These are phyloP conservation scores for Rhodotorula diobovata DNA, from an alignment of 768 basidiomycete genomes.

Conservation along the genomic window DNA sequence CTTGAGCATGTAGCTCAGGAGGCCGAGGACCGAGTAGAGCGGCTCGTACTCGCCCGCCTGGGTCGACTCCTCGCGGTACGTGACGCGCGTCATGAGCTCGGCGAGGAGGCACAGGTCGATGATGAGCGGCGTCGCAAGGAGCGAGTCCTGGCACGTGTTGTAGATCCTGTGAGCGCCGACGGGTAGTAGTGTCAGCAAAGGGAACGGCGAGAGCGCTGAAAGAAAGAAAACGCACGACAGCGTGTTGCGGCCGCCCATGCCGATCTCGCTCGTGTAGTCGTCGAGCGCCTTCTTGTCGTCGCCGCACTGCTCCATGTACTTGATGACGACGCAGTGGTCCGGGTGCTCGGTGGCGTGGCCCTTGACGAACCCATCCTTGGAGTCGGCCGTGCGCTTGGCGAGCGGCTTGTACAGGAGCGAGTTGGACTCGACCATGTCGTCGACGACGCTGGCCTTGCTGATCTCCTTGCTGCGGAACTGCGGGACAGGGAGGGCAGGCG, in stretches of 20 bases:
- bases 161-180: constrained; percentile 53
- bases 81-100: constrained; percentile 86
- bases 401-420: constrained; percentile 77
- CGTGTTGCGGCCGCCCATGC: constrained; percentile 87
- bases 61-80: constrained; percentile 60
- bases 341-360: constrained; percentile 75
- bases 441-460: constrained; percentile 91
- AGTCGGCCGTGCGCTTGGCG: constrained; percentile 50
- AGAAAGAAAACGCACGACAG: constrained; percentile 56
- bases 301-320: constrained; percentile 76
- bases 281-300: constrained; percentile 99
- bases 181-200: no score
- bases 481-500: no score
- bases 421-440: constrained; percentile 90
- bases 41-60: constrained; percentile 61
- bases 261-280: constrained; percentile 94
- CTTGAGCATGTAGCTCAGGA: constrained; percentile 96
- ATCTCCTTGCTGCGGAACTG: constrained; percentile 99
- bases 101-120: constrained; percentile 88
- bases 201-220: no score
- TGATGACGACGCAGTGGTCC: constrained; percentile 70
- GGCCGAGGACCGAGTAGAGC: constrained; percentile 83
- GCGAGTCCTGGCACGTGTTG: constrained; percentile 95
- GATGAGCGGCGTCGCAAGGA: constrained; percentile 92
- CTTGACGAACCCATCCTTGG: constrained; percentile 41